Evolutionary conservation across 768 basidiomycete genomes (phyloP), one percentile per base, ranked within the genome.

Genomic region (Dentipellis sp.): DNA sequence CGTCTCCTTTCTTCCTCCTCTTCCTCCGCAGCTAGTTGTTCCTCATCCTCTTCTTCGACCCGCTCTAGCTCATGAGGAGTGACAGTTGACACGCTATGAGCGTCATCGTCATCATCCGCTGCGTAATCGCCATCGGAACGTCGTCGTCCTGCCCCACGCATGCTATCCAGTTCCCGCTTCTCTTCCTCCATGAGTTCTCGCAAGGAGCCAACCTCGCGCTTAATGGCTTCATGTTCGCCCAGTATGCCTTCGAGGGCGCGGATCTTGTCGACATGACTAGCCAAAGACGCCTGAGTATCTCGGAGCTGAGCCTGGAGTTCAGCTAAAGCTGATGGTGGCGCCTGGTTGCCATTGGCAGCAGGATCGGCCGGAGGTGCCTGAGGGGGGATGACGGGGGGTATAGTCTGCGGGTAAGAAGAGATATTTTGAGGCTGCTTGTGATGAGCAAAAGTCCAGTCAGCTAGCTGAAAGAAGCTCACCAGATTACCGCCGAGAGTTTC

Each of bases 401-500:
- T 74, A 9, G 70, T 72, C 42, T 79, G 67, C 1, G 89, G 86
- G 66, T 83, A 88, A 39, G 81, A 75, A 3, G 83, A 81, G 16
- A 83, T 65, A 59, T 75, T 82, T 4, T 76, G 66, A 47, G 86
- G 84, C 86, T 88, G 65, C 19, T 35, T 12, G 39, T 34, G 21
- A 22, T 37, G 49, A 34, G 21, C 46, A 19, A 39, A 22, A 39
- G 4, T 19, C 19, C 14, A 42, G 35, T 42, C 12, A 39, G 48
- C 2, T 16, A 21, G 10, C n/a, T 14, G 34, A 17, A 86, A 59
- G 29, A 29, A 29, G 29, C 59, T 40, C 56, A 94, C 92, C 65
- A 88, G 63, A 37, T 81, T 78, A 2, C 95, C 95, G 36, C 88
- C 88, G 5, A 99, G 74, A 0, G 90, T 93, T 62, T 97, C 92